Conservation (phyloP, 306 rosid species). For the Acmispon strigosus region DNA sequence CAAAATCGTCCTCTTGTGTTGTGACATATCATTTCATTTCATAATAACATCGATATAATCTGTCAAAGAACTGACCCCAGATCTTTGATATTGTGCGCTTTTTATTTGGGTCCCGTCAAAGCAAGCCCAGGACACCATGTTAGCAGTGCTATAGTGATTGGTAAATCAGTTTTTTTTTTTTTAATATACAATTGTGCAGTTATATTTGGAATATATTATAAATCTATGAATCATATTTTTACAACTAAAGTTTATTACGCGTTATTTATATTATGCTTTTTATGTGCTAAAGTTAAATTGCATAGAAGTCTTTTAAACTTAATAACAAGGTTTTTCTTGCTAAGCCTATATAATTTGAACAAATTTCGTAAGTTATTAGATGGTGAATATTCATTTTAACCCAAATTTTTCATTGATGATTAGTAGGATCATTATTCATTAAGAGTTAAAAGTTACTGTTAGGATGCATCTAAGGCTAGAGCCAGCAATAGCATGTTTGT, state of each 20-base stretch:
- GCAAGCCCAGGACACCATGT: not conserved
- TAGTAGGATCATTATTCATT: not conserved
- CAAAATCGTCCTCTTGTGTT: not conserved
- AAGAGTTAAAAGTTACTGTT: not conserved
- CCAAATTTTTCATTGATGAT: not conserved
- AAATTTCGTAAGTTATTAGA: not conserved
- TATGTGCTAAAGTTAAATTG: too few species aligned
- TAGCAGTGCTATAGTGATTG: not conserved
- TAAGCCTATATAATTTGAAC: not conserved
- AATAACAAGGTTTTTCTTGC: too few species aligned
- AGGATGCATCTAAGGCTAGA: too few species aligned
- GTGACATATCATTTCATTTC: not conserved
- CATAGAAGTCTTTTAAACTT: too few species aligned
- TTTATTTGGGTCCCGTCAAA: constrained; percentile 1
- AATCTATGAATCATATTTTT: too few species aligned
- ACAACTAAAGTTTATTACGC: too few species aligned
- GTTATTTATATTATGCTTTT: too few species aligned
- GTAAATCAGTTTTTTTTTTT: not conserved
- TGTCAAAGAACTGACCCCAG: constrained; percentile 10
- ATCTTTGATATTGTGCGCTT: not conserved
- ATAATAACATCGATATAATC: not conserved
- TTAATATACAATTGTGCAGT: too few species aligned
- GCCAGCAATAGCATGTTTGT: constrained; percentile 1
- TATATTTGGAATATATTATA: too few species aligned
- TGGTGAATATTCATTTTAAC: not conserved